Conservation (phyloP, 176 grass and related monocot species). For the Puccinellia tenuiflora region DNA sequence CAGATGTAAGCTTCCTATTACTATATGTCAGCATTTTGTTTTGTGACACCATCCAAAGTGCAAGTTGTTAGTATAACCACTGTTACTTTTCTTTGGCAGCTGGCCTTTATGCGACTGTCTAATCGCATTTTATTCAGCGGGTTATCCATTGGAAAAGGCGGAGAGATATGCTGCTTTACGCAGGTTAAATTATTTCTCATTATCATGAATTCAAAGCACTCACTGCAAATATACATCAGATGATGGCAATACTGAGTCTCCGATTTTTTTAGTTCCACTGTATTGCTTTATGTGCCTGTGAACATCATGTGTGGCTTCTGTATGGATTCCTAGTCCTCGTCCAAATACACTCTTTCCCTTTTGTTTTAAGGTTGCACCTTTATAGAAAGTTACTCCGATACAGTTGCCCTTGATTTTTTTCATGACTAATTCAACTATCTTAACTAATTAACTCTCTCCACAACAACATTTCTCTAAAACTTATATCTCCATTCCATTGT, state of each 20-base stretch:
- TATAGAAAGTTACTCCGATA: neutral
- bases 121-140: conserved; percentile 86
- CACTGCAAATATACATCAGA: neutral
- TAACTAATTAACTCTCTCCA: neutral
- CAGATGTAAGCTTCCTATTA: neutral
- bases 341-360: neutral
- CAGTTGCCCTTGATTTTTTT: neutral
- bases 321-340: neutral
- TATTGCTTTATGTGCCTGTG: neutral
- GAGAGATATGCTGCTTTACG: conserved; percentile 71
- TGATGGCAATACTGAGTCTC: neutral
- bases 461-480: neutral
- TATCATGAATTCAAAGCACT: neutral
- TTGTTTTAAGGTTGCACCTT: neutral
- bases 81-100: conserved; percentile 39
- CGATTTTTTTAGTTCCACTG: neutral
- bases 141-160: conserved; percentile 86
- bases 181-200: conserved; percentile 46
- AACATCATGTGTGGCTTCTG: conserved; percentile 4
- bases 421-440: neutral
- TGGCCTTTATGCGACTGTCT: conserved; percentile 95
- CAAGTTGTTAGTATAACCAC: neutral
- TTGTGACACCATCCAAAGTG: neutral
- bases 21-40: neutral
- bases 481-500: neutral